Conservation (phyloP, 2,329 filamentous ascomycete genomes). For the Venturia oleaginea region DNA sequence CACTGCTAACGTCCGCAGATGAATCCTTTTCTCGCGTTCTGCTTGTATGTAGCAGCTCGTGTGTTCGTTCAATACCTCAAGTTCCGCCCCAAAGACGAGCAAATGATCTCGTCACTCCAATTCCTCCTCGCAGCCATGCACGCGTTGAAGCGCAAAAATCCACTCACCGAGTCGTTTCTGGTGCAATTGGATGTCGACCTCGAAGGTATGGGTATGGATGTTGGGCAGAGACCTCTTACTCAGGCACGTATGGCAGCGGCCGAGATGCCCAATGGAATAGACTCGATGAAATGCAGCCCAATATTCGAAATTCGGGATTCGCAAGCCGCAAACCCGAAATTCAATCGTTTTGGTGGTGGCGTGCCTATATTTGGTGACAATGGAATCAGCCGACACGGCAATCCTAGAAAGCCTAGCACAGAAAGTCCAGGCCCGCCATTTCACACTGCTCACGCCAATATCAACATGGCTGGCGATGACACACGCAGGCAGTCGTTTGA, state of each 20-base stretch:
- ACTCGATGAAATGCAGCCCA: constrained; percentile 24
- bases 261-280: constrained; percentile 12
- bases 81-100: constrained; percentile 76
- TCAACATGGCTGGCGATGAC: constrained; percentile 21
- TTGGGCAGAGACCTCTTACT: constrained; percentile 1
- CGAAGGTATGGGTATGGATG: constrained; percentile 53
- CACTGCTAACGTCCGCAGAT: constrained; percentile 47
- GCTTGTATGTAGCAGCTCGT: constrained; percentile 86
- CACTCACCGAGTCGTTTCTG: constrained; percentile 87
- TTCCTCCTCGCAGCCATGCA: constrained; percentile 89
- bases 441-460: constrained; percentile 19
- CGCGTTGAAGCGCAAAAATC: constrained; percentile 77
- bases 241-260: background rate
- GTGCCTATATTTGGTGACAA: constrained; percentile 20
- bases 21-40: constrained; percentile 93
- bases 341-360: constrained; percentile 16
- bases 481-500: constrained; percentile 8
- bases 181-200: constrained; percentile 90
- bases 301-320: constrained; percentile 28
- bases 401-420: background rate
- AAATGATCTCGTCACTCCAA: constrained; percentile 69
- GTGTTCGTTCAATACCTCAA: constrained; percentile 98
- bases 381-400: constrained; percentile 6
- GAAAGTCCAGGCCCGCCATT: constrained; percentile 20
- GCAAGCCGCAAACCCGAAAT: constrained; percentile 14